phyloP scores from a whole-genome alignment of 768 basidiomycete genomes.

The Ephemerocybe angulata region DNA sequence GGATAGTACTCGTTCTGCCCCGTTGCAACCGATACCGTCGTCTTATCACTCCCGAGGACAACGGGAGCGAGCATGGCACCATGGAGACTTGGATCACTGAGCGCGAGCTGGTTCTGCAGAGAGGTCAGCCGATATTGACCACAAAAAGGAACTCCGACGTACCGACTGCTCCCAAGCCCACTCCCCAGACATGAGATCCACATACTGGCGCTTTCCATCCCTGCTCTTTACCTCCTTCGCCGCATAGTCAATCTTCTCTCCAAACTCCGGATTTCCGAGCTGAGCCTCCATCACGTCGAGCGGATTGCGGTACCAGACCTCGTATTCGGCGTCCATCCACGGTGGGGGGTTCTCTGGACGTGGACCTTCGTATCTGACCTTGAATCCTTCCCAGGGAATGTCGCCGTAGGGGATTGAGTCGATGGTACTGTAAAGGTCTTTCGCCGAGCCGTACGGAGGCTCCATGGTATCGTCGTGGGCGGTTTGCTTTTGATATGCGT shows the following conservation, averaged over 20 bases:
- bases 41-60: slow-evolving; percentile 37
- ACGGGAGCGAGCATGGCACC: slow-evolving; percentile 30
- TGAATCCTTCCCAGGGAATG: slow-evolving; percentile 34
- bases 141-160: slow-evolving; percentile 13
- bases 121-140: not conserved
- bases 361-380: slow-evolving; percentile 23
- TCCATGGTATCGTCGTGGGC: slow-evolving; percentile 9
- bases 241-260: slow-evolving; percentile 27
- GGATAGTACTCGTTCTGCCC: slow-evolving; percentile 38
- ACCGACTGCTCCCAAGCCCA: slow-evolving; percentile 41
- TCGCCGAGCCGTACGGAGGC: slow-evolving; percentile 29
- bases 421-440: slow-evolving; percentile 31
- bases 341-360: slow-evolving; percentile 14
- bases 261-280: slow-evolving; percentile 33
- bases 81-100: slow-evolving; percentile 15
- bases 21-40: slow-evolving; percentile 33
- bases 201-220: slow-evolving; percentile 21
- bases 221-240: slow-evolving; percentile 25
- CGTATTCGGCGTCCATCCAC: slow-evolving; percentile 30
- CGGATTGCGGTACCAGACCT: slow-evolving; percentile 33
- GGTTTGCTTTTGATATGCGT: slow-evolving; percentile 10
- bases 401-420: slow-evolving; percentile 32
- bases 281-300: slow-evolving; percentile 22
- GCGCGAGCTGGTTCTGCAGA: slow-evolving; percentile 24
- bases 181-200: slow-evolving; percentile 40